Evolutionary conservation across 495 filamentous ascomycete species (phyloP), one percentile per base, ranked within the genome.

Genomic region (Penicillium taxi): DNA sequence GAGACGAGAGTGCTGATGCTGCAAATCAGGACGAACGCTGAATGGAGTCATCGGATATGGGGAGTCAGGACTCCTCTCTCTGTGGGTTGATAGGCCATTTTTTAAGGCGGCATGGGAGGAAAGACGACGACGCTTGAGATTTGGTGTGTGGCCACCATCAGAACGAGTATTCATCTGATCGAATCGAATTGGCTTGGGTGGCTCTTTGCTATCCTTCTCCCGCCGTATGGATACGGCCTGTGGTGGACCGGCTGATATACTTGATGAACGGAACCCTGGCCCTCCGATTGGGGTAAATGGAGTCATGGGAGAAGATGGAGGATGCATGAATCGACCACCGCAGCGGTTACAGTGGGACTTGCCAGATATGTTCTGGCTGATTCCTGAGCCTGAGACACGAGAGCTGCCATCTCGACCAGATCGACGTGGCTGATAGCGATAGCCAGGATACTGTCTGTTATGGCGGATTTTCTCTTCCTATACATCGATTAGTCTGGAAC

Each of bases 401-500:
- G 52, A 33, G 27, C 39, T 55, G 0, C 63, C 58, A 55, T 68
- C 66, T n/a, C 69, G 78, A 26, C 77, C 82, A 50, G 74, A 76
- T 36, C 90, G 74, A 19, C 87, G 82, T 26, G 91, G 91, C 57
- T 95, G 87, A 58, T 95, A 98, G 50, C 86, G 76, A 58, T 98
- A 98, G 37, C 84, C 81, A 4, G 91, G 91, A 56, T 94, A 94
- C 58, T 91, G 83, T 43, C 79, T 80, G 48, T 84, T 82, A 63
- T 98, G 91, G 5, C 84, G 82, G 37, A 78, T 66, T 64, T 96
- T 96, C 56, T 96, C 91, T 63, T 94, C 86, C 78, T 87, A 45
- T 24, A 6, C 22, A 24, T 6, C 6, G 6, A 6, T 6, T 11
- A 11, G 22, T 6, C 22, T 24, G 22, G 22, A 24, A 11, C 22